Conservation (phyloP, 176 grass and related monocot species). For the Aegilops speltoides region DNA sequence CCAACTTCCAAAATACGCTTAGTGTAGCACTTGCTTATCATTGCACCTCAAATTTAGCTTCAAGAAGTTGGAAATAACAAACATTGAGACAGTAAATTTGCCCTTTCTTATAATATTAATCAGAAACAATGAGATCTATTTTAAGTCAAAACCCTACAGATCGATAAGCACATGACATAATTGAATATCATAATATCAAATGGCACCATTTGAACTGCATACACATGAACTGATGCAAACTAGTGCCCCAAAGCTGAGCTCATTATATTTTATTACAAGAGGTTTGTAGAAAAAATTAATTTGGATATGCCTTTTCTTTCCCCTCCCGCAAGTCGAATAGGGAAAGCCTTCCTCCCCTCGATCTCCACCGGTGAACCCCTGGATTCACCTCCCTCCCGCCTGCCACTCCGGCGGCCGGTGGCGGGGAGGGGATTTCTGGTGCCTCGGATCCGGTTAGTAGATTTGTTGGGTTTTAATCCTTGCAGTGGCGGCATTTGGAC, state of each 20-base stretch:
- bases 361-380: too few relatives aligned
- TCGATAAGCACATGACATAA: neutral
- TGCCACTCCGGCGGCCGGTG: too few relatives aligned
- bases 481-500: too few relatives aligned
- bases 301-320: too few relatives aligned
- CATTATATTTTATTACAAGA: constrained; percentile 5
- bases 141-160: neutral
- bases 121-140: neutral
- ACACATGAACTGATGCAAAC: neutral
- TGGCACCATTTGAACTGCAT: neutral
- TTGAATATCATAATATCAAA: neutral
- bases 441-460: too few relatives aligned
- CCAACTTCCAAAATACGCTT: neutral
- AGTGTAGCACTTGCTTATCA: neutral
- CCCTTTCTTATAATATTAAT: neutral
- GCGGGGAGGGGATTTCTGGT: too few relatives aligned
- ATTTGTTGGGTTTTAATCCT: too few relatives aligned
- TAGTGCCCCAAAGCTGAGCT: neutral
- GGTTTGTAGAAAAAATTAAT: too few relatives aligned
- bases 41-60: constrained; percentile 20
- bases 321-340: too few relatives aligned
- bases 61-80: constrained; percentile 6
- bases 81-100: neutral
- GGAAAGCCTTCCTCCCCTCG: too few relatives aligned
- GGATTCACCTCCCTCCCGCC: too few relatives aligned